Evolutionary conservation across 768 basidiomycete species (phyloP).

Genomic region (Phaeotremella skinneri): DNA sequence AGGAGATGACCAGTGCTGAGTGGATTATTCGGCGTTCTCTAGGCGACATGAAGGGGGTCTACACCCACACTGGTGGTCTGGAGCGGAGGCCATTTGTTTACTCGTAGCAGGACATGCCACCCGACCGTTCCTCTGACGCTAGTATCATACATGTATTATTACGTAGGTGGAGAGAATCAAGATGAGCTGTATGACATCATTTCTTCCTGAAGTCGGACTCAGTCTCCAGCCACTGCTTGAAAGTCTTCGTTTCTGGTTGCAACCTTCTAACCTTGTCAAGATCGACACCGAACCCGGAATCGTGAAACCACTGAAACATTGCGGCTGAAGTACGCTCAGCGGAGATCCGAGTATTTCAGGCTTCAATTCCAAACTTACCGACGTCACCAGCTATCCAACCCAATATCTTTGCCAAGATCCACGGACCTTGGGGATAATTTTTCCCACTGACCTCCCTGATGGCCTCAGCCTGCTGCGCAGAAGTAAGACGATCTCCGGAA

Average conservation of each 20-base stretch:
- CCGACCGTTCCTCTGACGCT: no score
- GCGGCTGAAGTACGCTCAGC: background rate
- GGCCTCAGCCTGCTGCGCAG: background rate
- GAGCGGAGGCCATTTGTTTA: slow-evolving; percentile 11
- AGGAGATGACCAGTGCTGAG: slow-evolving; percentile 27
- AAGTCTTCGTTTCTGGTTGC: slow-evolving; percentile 10
- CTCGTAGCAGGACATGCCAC: background rate
- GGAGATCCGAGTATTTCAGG: no score
- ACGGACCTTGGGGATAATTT: slow-evolving; percentile 1
- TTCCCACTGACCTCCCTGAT: slow-evolving; percentile 8
- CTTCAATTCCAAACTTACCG: background rate
- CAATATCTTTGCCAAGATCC: slow-evolving; percentile 1
- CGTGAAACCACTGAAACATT: slow-evolving; percentile 17
- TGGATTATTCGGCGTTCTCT: slow-evolving; percentile 25
- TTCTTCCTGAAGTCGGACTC: slow-evolving; percentile 9
- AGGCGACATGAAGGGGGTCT: slow-evolving; percentile 25
- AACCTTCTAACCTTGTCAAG: slow-evolving; percentile 2
- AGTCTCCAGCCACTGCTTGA: slow-evolving; percentile 14
- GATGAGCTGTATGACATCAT: no score
- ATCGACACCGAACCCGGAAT: slow-evolving; percentile 7
- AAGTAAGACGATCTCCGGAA: slow-evolving; percentile 6
- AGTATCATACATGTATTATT: no score
- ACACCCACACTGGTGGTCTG: slow-evolving; percentile 21
- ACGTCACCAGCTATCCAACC: background rate
- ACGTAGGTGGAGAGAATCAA: no score